A percentile compares a stretch with the other conserved stretches of the same genome.
Conservation (phyloP, 2,329 filamentous ascomycete genomes). For the Trichoderma sp. region DNA sequence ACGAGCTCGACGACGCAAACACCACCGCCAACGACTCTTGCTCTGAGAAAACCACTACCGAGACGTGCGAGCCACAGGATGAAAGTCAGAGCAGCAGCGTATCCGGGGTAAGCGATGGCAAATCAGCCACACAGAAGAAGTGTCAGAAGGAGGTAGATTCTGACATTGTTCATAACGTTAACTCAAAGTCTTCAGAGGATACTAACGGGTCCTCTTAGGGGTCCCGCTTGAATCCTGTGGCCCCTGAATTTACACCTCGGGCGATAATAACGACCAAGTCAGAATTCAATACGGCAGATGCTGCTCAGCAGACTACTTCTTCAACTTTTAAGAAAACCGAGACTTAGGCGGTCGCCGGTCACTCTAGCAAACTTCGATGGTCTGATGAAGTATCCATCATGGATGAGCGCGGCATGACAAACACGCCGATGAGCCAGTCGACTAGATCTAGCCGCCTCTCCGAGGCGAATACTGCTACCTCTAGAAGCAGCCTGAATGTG, state of each 20-base stretch:
- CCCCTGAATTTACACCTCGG: slow-evolving; percentile 57
- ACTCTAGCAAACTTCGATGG: slow-evolving; percentile 30
- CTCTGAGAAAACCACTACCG: slow-evolving; percentile 20
- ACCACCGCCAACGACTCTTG: slow-evolving; percentile 26
- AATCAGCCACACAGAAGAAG: slow-evolving; percentile 38
- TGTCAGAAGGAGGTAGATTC: slow-evolving; percentile 55
- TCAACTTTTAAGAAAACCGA: neutral
- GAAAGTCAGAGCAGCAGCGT: slow-evolving; percentile 29
- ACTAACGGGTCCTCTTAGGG: slow-evolving; percentile 42
- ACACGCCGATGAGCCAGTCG: slow-evolving; percentile 5
- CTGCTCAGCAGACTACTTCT: neutral
- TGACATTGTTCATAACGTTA: slow-evolving; percentile 33
- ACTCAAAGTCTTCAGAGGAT: slow-evolving; percentile 30
- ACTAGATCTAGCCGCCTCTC: neutral
- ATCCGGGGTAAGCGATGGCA: slow-evolving; percentile 31
- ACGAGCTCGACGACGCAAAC: slow-evolving; percentile 21
- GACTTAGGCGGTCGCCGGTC: slow-evolving; percentile 9
- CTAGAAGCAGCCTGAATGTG: slow-evolving; percentile 7
- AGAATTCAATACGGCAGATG: neutral
- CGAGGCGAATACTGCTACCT: slow-evolving; percentile 1
- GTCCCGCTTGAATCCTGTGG: slow-evolving; percentile 57
- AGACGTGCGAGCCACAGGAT: slow-evolving; percentile 1
- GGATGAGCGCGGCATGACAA: neutral
- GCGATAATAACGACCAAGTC: neutral
- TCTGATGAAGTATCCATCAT: slow-evolving; percentile 35